Conservation (phyloP, 306 rosid genomes). For the Arachis hypogaea region DNA sequence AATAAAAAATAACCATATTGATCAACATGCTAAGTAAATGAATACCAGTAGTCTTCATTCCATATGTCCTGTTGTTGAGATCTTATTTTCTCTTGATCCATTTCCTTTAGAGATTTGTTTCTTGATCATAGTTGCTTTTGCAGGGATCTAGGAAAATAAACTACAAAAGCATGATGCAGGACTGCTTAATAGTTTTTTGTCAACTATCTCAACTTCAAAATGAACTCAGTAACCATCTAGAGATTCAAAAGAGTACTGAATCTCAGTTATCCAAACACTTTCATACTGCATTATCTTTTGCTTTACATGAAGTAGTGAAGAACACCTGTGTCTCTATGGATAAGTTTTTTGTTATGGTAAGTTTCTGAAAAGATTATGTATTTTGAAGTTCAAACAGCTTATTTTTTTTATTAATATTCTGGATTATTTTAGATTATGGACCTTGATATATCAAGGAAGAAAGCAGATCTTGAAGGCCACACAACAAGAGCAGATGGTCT, state of each 20-base stretch:
- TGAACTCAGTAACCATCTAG: conserved; percentile 43
- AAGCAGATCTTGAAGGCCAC: conserved; percentile 67
- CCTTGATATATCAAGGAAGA: conserved; percentile 74
- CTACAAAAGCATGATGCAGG: conserved; percentile 71
- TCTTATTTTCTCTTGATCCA: conserved; percentile 31
- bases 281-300: conserved; percentile 52
- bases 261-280: conserved; percentile 42
- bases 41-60: conserved; percentile 16
- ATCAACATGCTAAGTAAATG: conserved; percentile 21
- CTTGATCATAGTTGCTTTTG: conserved; percentile 42
- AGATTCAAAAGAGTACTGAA: conserved; percentile 41
- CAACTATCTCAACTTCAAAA: conserved; percentile 56
- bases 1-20: conserved; percentile 25
- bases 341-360: conserved; percentile 69
- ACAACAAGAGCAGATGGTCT: conserved; percentile 77
- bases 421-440: conserved; percentile 63
- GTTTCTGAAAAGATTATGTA: conserved; percentile 31
- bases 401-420: conserved; percentile 43
- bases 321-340: conserved; percentile 57
- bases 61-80: conserved; percentile 25
- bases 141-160: conserved; percentile 79
- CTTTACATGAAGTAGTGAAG: conserved; percentile 63
- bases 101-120: conserved; percentile 13
- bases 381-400: conserved; percentile 16
- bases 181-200: conserved; percentile 65